Base-by-base conservation (phyloP, 2,329 filamentous ascomycete species). In the Pyrenophora teres region DNA sequence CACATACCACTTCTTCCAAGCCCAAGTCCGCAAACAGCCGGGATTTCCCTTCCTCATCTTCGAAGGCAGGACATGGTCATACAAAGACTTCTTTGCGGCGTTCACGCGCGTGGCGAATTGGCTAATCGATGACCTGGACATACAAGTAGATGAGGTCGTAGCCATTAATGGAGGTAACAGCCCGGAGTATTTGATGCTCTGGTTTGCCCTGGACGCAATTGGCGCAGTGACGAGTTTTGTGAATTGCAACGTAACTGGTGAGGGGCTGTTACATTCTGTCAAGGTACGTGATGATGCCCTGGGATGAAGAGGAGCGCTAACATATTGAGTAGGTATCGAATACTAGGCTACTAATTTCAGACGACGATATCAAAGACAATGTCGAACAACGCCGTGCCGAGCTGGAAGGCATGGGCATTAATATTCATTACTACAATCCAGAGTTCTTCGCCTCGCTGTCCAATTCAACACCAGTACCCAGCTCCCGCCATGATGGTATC, bases 311-410 rank as follows among this genome's bases (percentile, higher is more conserved):
- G 2, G 40, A 15, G 3, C 13, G 79, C 80, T 10, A 81, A 88
- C 67, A 71, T 74, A 32, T 3, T 6, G 81, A 12, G 61, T 82
- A 48, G 74, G 77, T 42, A 61, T 90, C 50, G 76, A 70, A 70
- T 69, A 52, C 56, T 74, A 75, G 44, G 76, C 83, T 55, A 66
- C 74, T 53, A 68, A 74, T 15, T 71, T 77, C 45, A 72, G 79
- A 38, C 71, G 76, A 0, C 70, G 79, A 51, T 73, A 81, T 57
- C 80, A 83, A 2, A 75, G 76, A 2, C 78, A 87, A 72, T 15
- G 63, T 74, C 23, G 64, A 71, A 43, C 62, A 3, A 23, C 61
- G 63, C 38, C 57, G 61, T 16, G 30, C 54, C 13, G 60, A 68
- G 19, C 50, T 72, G 4, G 57, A 67, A 31, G 50, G 59, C 3